Evolutionary conservation across 2,329 filamentous ascomycete species (phyloP).

Genomic region (Clarireedia monteithiana): DNA sequence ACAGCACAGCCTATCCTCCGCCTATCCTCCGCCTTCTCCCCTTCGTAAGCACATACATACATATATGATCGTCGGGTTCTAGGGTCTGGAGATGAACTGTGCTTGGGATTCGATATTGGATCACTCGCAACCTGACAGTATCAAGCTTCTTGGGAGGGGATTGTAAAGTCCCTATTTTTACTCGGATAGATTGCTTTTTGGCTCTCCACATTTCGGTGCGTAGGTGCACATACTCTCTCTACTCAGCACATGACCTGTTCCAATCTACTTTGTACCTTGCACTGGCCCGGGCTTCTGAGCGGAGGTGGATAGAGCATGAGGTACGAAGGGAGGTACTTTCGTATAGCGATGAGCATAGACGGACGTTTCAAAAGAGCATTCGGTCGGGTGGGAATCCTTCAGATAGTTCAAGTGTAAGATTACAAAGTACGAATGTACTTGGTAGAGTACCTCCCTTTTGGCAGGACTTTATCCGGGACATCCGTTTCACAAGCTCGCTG

Average conservation of each 20-base stretch:
- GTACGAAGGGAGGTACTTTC: too few relatives aligned
- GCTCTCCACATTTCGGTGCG: neutral
- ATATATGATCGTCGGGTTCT: neutral
- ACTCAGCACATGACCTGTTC: neutral
- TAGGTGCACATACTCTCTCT: neutral
- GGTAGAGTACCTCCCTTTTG: neutral
- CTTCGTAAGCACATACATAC: neutral
- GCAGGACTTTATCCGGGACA: neutral
- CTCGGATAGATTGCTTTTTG: neutral
- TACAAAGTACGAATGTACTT: too few relatives aligned
- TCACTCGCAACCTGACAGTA: neutral
- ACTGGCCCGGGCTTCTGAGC: too few relatives aligned
- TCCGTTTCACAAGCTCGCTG: neutral
- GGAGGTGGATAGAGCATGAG: too few relatives aligned
- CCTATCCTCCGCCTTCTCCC: neutral
- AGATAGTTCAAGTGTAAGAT: neutral
- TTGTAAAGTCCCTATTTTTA: neutral
- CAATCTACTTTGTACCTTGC: too few relatives aligned
- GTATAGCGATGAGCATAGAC: too few relatives aligned
- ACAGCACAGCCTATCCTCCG: neutral
- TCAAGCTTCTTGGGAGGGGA: neutral
- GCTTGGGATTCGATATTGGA: neutral
- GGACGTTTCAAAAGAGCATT: too few relatives aligned
- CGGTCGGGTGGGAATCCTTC: neutral
- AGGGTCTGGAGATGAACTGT: neutral